Percentiles rank a stretch among this genome's conserved stretches.
phyloP scores from a whole-genome alignment of 768 basidiomycete species.

The Multifurca ochricompacta region DNA sequence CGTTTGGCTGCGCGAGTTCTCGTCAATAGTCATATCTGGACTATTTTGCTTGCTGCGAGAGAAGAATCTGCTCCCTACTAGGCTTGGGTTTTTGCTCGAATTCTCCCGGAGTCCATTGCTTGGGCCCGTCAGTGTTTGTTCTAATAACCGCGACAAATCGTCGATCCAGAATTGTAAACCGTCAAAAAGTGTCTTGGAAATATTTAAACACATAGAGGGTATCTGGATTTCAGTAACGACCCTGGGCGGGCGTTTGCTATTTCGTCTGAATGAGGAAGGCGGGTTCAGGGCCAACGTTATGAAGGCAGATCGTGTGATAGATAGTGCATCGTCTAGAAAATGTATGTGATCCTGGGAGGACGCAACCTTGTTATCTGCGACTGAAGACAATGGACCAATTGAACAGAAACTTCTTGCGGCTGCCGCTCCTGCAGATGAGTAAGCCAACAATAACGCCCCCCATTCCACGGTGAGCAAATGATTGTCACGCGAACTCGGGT shows the following conservation, averaged over 20 bases:
- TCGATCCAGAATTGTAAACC: conserved; percentile 84
- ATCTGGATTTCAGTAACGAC: conserved; percentile 32
- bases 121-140: conserved; percentile 30
- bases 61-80: conserved; percentile 79
- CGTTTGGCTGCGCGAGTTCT: conserved; percentile 20
- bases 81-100: conserved; percentile 48
- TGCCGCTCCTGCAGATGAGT: conserved; percentile 33
- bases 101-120: conserved; percentile 26
- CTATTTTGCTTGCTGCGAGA: conserved; percentile 31
- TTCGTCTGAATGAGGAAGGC: background rate
- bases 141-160: conserved; percentile 68
- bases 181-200: conserved; percentile 64
- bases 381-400: conserved; percentile 35
- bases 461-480: conserved; percentile 36
- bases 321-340: conserved; percentile 4
- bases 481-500: conserved; percentile 9
- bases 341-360: conserved; percentile 6
- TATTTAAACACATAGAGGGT: conserved; percentile 53
- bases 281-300: background rate
- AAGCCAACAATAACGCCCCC: conserved; percentile 42
- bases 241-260: conserved; percentile 15
- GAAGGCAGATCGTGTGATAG: background rate
- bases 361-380: background rate
- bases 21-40: conserved; percentile 36
- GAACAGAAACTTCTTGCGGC: conserved; percentile 43